A percentile compares a stretch with the other conserved stretches of the same genome.
Conservation (phyloP, 495 filamentous ascomycete genomes). For the Neurospora hispaniola region DNA sequence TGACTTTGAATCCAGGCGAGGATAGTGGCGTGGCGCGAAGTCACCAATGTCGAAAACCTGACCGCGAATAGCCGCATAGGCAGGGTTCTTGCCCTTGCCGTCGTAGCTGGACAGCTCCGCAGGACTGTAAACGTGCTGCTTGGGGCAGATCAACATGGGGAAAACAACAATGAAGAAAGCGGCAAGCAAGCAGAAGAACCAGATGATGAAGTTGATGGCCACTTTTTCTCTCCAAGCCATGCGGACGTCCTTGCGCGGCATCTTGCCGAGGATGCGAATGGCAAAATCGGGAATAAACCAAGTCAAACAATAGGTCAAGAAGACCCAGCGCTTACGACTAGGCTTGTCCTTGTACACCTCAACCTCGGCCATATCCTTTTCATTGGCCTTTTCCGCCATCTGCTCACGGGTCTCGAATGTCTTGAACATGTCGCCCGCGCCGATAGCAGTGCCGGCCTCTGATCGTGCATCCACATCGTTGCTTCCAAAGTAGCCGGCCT, state of each 20-base stretch:
- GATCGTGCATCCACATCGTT: conserved; percentile 77
- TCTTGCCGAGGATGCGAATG: conserved; percentile 68
- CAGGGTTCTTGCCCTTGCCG: conserved; percentile 52
- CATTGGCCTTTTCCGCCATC: conserved; percentile 91
- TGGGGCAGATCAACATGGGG: conserved; percentile 82
- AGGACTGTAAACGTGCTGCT: conserved; percentile 74
- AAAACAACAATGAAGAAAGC: conserved; percentile 87
- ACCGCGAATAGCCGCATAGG: conserved; percentile 77
- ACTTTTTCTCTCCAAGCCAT: conserved; percentile 94
- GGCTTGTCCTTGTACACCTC: conserved; percentile 68
- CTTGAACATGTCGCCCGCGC: conserved; percentile 93
- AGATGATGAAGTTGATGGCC: conserved; percentile 97
- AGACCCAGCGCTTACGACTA: conserved; percentile 87
- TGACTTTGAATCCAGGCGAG: conserved; percentile 48
- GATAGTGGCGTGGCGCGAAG: conserved; percentile 70
- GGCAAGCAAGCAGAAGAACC: conserved; percentile 68
- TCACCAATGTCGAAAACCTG: conserved; percentile 73
- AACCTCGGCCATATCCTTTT: conserved; percentile 81
- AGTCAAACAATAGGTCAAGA: conserved; percentile 75
- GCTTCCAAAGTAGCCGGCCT: conserved; percentile 71
- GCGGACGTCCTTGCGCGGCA: conserved; percentile 88
- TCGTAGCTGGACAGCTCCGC: conserved; percentile 63
- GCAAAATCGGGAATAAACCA: conserved; percentile 80
- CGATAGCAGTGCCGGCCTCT: conserved; percentile 83
- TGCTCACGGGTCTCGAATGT: conserved; percentile 88